Conservation (phyloP, 805 yeast species). For the Metschnikowia drakensbergensis region DNA sequence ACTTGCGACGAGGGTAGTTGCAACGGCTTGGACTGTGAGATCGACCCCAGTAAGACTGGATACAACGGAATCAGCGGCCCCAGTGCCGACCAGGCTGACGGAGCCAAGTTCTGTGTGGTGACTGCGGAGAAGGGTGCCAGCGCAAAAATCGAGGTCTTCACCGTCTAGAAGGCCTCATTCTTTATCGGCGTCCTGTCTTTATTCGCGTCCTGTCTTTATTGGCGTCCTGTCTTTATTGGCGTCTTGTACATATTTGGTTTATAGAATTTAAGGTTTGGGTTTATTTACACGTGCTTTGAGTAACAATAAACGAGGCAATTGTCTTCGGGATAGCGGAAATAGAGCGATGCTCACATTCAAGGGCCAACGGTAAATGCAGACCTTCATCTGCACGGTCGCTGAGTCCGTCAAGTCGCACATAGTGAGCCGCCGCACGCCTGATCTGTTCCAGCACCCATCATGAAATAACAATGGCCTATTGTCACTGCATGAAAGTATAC, state of each 20-base stretch:
- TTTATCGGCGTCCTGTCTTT: background rate
- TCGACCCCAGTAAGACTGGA: constrained; percentile 64
- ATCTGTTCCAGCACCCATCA: background rate
- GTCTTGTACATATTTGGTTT: background rate
- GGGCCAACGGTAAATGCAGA: background rate
- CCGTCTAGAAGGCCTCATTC: constrained; percentile 3
- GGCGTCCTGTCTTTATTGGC: too few species aligned
- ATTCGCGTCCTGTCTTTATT: too few species aligned
- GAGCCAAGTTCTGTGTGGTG: constrained; percentile 79
- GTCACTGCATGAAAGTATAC: background rate
- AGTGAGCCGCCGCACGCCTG: constrained; percentile 1
- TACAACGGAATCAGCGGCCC: constrained; percentile 52
- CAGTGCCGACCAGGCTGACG: constrained; percentile 42
- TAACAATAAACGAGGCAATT: background rate
- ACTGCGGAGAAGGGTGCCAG: constrained; percentile 62
- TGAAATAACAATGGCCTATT: background rate
- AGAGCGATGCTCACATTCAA: background rate
- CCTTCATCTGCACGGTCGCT: background rate
- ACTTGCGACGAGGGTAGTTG: constrained; percentile 69
- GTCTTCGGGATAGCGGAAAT: background rate
- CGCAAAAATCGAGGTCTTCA: constrained; percentile 72
- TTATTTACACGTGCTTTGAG: background rate
- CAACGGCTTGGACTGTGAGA: constrained; percentile 74
- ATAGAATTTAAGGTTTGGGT: constrained; percentile 1
- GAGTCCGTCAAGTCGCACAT: background rate